Evolutionary conservation across 2,329 filamentous ascomycete species (phyloP).

Genomic region (Juglanconis oblonga): DNA sequence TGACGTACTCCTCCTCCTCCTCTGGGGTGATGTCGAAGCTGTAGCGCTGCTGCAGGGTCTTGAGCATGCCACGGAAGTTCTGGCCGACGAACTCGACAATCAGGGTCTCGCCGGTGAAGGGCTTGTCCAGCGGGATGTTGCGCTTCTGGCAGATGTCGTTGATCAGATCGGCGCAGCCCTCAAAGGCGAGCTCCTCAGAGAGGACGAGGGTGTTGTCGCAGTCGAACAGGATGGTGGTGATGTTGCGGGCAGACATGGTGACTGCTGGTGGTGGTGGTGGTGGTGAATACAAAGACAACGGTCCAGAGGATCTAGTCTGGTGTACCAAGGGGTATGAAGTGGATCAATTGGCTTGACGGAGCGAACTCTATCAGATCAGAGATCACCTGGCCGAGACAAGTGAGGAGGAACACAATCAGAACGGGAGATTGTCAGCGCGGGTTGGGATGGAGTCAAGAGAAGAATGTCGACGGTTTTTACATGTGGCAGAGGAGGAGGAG

Average conservation of each 20-base stretch:
- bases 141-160: slow-evolving; percentile 74
- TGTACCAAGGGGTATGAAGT: background rate
- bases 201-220: slow-evolving; percentile 91
- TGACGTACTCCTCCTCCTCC: slow-evolving; percentile 73
- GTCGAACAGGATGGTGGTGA: slow-evolving; percentile 72
- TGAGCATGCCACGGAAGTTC: slow-evolving; percentile 92
- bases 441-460: too few species aligned
- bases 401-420: too few species aligned
- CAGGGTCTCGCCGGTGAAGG: slow-evolving; percentile 75
- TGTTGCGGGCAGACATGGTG: slow-evolving; percentile 36
- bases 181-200: slow-evolving; percentile 86
- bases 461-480: too few species aligned
- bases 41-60: slow-evolving; percentile 71
- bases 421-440: too few species aligned
- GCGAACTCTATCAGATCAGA: background rate
- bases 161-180: slow-evolving; percentile 84
- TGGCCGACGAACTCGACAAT: slow-evolving; percentile 88
- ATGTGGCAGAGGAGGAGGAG: background rate
- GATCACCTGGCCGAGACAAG: background rate
- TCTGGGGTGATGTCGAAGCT: slow-evolving; percentile 65
- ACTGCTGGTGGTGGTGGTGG: background rate
- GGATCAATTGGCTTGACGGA: background rate
- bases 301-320: slow-evolving; percentile 8
- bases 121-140: slow-evolving; percentile 50
- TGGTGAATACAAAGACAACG: slow-evolving; percentile 1